Base-by-base conservation (phyloP, 2,329 filamentous ascomycete genomes). In the Ophiostoma ulmi region DNA sequence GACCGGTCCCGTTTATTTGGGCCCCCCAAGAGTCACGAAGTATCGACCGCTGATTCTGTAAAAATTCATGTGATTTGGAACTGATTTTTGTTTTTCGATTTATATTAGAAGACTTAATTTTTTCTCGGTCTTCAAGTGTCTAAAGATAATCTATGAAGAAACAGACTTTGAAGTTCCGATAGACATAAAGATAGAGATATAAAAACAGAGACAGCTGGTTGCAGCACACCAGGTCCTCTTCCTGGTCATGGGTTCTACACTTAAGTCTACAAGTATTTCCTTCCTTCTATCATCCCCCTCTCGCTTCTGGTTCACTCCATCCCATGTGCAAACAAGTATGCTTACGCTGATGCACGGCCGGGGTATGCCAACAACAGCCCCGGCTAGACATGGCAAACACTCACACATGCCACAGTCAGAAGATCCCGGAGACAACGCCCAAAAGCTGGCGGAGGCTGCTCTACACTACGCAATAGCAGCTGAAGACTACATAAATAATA, bases 401-500 rank as follows among this genome's bases (percentile, higher is more conserved):
- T 22, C 41, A 1, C 48, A 55, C 5, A 22, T 11, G n/a, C 11
- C 22, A 22, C 10, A 58, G n/a, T n/a, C 44, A 48, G 5, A 48
- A 10, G 26, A 10, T 3, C 11, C 52, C 52, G 52, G 52, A 58
- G 52, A 58, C n/a, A 26, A 58, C 6, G 3, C 22, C n/a, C 10
- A 17, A 58, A 26, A 26, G 52, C 52, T n/a, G 52, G 3, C n/a
- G 52, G 52, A 4, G 11, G 4, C 3, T n/a, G n/a, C 11, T 13
- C n/a, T 10, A 17, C 2, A 58, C 26, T 31, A 3, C 26, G 17
- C 52, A 2, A 58, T 58, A 10, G 52, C 52, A 58, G 52, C 52
- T 58, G 52, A 58, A 58, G 52, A 58, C 52, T 58, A 22, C 52
- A 58, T 58, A 13, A 58, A 58, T 26, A 58, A 22, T n/a, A n/a